Conservation (phyloP, 176 grass and related monocot species). For the Cenchrus purpureus region DNA sequence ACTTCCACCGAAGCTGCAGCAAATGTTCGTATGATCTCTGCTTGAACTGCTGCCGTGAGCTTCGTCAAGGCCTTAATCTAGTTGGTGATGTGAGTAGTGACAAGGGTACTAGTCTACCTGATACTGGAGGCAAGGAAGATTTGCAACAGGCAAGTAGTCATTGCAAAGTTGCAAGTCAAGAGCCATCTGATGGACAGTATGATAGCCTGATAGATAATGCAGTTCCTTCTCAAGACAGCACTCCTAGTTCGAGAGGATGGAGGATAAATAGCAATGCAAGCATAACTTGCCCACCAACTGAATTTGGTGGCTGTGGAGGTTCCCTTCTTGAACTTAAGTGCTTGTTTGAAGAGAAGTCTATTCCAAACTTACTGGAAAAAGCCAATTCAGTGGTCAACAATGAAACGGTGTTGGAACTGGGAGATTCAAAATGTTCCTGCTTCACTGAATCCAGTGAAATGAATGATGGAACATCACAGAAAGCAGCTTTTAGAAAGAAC, state of each 20-base stretch:
- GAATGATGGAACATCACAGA: background rate
- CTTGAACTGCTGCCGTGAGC: conserved; percentile 63
- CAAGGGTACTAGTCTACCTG: background rate
- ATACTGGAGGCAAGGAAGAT: conserved; percentile 23
- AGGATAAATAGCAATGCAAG: conserved; percentile 47
- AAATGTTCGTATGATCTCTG: conserved; percentile 74
- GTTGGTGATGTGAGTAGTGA: background rate
- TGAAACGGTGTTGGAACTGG: background rate
- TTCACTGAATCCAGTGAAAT: conserved; percentile 23
- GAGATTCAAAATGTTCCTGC: conserved; percentile 52
- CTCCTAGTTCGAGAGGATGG: conserved; percentile 45
- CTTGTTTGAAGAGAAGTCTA: conserved; percentile 46
- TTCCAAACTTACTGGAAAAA: conserved; percentile 51
- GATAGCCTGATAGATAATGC: background rate
- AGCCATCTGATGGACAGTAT: conserved; percentile 8
- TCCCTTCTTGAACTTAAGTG: conserved; percentile 65
- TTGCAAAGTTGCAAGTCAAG: background rate
- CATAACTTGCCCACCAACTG: conserved; percentile 77
- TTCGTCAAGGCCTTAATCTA: conserved; percentile 53
- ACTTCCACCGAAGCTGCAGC: conserved; percentile 75
- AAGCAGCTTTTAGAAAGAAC: conserved; percentile 57
- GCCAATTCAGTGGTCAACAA: conserved; percentile 8
- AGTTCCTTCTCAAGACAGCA: background rate
- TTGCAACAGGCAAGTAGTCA: conserved; percentile 3
- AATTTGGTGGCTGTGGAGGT: conserved; percentile 67